Evolutionary conservation across 306 rosid species (phyloP), one percentile per base, ranked within the genome.

Genomic region (Casuarina glauca): DNA sequence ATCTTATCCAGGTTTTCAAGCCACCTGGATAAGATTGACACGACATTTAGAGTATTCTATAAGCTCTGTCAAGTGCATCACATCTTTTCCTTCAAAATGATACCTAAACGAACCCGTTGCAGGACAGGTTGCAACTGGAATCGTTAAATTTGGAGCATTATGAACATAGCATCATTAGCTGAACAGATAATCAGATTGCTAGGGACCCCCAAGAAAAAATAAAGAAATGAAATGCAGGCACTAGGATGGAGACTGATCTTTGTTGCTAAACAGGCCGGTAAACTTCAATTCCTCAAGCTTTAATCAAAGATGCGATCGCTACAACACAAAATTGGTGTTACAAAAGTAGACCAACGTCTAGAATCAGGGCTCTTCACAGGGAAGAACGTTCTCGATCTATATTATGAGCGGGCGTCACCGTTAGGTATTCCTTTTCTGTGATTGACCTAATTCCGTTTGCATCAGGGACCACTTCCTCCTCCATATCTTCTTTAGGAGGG

Each of bases 401-500:
- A 26, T 26, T 26, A 26, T 26, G 32, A 26, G 32, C 84, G 62
- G 86, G 73, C 57, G 70, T 88, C 70, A 89, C 39, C 0, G 96
- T 90, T 67, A 94, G 94, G 78, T 85, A 91, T 73, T 95, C 93
- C 60, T 1, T 82, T 84, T 91, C 96, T 51, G 96, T 79, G 74
- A 86, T 53, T 2, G 97, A 90, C 74, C 81, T 89, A 58, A 95
- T 91, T 63, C 99, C 99, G 72, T 88, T 70, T 69, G 60, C 45
- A 80, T 95, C 96, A 20, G 97, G 89, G 57, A 52, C 76, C 67
- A 87, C 81, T 64, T 89, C 84, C 53, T 79, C 90, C 53, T 91
- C 97, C 76, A 43, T 81, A 26, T 80, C 93, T 50, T 92, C 96
- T 4, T 66, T 70, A 1, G 96, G 97, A 81, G 97, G 99, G 84